Percentiles rank a stretch among this genome's conserved stretches.
These are phyloP conservation scores for Eucalyptus tenuipes DNA, from an alignment of 345 rosid genomes.

Conservation along the genomic window DNA sequence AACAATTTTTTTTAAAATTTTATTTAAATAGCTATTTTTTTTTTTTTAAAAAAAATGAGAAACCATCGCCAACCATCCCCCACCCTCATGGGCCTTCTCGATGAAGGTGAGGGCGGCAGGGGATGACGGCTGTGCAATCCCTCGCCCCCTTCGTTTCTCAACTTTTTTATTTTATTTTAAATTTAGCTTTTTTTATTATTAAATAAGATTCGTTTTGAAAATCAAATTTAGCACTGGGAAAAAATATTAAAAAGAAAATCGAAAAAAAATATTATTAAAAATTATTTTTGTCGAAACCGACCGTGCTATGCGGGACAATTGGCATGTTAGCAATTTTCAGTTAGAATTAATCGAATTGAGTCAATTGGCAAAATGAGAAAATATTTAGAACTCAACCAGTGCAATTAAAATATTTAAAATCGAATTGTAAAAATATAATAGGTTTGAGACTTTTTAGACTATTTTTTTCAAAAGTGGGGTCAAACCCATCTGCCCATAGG, in stretches of 20 bases:
- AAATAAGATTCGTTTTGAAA: rapidly evolving
- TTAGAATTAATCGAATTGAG: rapidly evolving
- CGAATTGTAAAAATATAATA: too few species aligned
- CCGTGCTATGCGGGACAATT: rapidly evolving
- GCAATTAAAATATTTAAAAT: too few species aligned
- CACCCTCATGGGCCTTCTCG: neutral
- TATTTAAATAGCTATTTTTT: too few species aligned
- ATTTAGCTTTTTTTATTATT: too few species aligned
- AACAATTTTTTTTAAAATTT: too few species aligned
- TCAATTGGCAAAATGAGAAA: rapidly evolving
- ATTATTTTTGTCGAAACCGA: rapidly evolving
- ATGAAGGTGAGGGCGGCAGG: neutral
- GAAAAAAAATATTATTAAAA: too few species aligned
- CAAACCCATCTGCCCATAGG: neutral
- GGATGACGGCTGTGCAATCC: neutral
- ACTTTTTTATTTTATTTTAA: too few species aligned
- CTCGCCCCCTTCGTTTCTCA: neutral
- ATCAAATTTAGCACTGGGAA: neutral
- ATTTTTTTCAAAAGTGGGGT: neutral
- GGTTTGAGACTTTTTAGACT: neutral
- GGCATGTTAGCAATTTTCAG: rapidly evolving
- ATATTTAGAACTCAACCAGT: rapidly evolving
- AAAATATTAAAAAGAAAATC: too few species aligned
- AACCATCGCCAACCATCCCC: too few species aligned
- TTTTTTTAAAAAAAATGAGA: too few species aligned